phyloP scores from a whole-genome alignment of 805 yeast species.

The Teunomyces kruisii region DNA sequence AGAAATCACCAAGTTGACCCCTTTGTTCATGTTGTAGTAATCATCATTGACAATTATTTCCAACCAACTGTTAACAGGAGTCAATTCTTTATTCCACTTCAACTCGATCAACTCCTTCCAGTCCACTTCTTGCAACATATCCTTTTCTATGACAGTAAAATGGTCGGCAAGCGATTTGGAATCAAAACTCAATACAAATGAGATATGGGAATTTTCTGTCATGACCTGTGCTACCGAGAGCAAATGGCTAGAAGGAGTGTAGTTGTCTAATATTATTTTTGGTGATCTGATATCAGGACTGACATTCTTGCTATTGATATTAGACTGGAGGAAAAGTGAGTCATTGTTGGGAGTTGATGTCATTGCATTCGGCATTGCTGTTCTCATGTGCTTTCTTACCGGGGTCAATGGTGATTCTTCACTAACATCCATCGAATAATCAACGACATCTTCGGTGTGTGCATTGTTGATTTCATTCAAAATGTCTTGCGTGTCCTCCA shows the following conservation, averaged over 20 bases:
- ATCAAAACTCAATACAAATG: constrained; percentile 75
- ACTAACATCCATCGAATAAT: background rate
- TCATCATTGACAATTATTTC: constrained; percentile 61
- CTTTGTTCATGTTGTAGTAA: constrained; percentile 51
- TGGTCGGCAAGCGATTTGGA: constrained; percentile 73
- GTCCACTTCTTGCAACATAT: constrained; percentile 79
- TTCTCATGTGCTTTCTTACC: constrained; percentile 10
- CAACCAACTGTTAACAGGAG: constrained; percentile 81
- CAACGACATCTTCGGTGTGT: constrained; percentile 18
- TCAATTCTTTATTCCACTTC: constrained; percentile 65
- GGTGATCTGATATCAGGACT: constrained; percentile 21
- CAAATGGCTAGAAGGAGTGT: constrained; percentile 25
- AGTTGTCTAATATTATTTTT: constrained; percentile 34
- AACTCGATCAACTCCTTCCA: constrained; percentile 87
- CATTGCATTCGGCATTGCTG: constrained; percentile 4
- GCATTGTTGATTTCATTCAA: constrained; percentile 41
- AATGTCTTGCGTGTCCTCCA: constrained; percentile 34
- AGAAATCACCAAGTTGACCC: constrained; percentile 77
- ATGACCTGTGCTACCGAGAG: constrained; percentile 41
- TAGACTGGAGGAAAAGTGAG: constrained; percentile 6
- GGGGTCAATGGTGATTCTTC: constrained; percentile 35
- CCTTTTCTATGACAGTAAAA: constrained; percentile 83
- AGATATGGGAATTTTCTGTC: constrained; percentile 61
- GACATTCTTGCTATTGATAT: constrained; percentile 2
- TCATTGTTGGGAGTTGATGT: constrained; percentile 16